Evolutionary conservation across 2,329 filamentous ascomycete genomes (phyloP).

Genomic region (Cladosporium sp.): DNA sequence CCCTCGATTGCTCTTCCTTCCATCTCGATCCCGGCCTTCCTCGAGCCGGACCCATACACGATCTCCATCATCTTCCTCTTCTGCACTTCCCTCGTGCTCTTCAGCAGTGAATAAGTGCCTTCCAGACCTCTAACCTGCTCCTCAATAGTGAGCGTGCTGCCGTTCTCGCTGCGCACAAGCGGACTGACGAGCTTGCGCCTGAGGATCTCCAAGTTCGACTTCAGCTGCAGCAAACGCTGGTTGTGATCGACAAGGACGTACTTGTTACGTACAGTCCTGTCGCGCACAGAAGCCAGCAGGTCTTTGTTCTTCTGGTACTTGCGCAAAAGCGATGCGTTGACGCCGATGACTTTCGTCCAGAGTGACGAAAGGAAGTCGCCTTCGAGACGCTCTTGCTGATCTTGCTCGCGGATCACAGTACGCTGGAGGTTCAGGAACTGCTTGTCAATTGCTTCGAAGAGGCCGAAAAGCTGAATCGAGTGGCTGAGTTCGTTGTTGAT

Average conservation of each 20-base stretch:
- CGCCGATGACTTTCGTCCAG: constrained; percentile 80
- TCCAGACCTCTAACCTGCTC: constrained; percentile 82
- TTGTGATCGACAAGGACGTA: constrained; percentile 82
- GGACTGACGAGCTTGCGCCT: constrained; percentile 79
- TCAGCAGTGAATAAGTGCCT: constrained; percentile 73
- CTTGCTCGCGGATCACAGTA: constrained; percentile 77
- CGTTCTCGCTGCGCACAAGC: constrained; percentile 66
- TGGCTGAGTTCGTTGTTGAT: constrained; percentile 81
- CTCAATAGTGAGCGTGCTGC: constrained; percentile 69
- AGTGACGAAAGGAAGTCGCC: constrained; percentile 76
- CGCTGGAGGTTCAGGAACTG: constrained; percentile 87
- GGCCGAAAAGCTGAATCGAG: constrained; percentile 72
- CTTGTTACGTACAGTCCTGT: constrained; percentile 83
- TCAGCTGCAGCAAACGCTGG: constrained; percentile 74
- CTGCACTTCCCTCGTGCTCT: constrained; percentile 70
- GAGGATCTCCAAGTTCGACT: constrained; percentile 81
- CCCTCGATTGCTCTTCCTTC: constrained; percentile 8
- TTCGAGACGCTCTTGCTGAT: constrained; percentile 74
- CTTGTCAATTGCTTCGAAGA: constrained; percentile 88
- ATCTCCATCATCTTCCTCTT: constrained; percentile 33
- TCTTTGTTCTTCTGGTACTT: constrained; percentile 90
- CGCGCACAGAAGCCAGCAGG: constrained; percentile 72
- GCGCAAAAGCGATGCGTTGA: constrained; percentile 67
- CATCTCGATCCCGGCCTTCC: constrained; percentile 18
- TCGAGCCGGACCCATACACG: constrained; percentile 27